Percentiles rank a stretch among this genome's conserved stretches.
Evolutionary conservation across 768 basidiomycete genomes (phyloP).

Genomic region (Piloderma croceum): DNA sequence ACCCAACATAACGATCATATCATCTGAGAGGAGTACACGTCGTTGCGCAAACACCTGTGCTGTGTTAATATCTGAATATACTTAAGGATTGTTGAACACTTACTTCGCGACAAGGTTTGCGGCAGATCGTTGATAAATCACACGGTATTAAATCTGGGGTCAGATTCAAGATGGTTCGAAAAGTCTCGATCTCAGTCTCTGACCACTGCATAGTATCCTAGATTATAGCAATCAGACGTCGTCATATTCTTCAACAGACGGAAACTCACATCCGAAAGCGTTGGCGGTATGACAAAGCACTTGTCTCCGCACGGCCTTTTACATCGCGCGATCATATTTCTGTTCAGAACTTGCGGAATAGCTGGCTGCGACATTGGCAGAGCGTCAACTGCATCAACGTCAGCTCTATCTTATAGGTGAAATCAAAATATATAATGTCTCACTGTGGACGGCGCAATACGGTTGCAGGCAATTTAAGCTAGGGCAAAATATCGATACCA

Average conservation of each 20-base stretch:
- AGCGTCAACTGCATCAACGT: too few species aligned
- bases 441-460: conserved; percentile 48
- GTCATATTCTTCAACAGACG: neutral
- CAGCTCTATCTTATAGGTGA: conserved; percentile 1
- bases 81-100: neutral
- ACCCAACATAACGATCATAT: neutral
- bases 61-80: neutral
- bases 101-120: conserved; percentile 59
- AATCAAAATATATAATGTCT: conserved; percentile 10
- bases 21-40: neutral
- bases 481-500: conserved; percentile 44
- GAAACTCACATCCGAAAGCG: neutral
- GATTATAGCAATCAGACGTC: neutral
- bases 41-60: neutral
- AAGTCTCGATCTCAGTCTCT: conserved; percentile 30
- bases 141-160: conserved; percentile 46
- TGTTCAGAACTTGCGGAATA: neutral
- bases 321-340: neutral
- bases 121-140: conserved; percentile 48
- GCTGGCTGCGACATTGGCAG: too few species aligned
- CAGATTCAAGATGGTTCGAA: conserved; percentile 37
- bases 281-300: conserved; percentile 20
- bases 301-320: conserved; percentile 19
- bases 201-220: conserved; percentile 33
- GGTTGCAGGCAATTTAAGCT: conserved; percentile 46